Evolutionary conservation across 176 grass and related monocot species (phyloP).

Genomic region (Oryza punctata): DNA sequence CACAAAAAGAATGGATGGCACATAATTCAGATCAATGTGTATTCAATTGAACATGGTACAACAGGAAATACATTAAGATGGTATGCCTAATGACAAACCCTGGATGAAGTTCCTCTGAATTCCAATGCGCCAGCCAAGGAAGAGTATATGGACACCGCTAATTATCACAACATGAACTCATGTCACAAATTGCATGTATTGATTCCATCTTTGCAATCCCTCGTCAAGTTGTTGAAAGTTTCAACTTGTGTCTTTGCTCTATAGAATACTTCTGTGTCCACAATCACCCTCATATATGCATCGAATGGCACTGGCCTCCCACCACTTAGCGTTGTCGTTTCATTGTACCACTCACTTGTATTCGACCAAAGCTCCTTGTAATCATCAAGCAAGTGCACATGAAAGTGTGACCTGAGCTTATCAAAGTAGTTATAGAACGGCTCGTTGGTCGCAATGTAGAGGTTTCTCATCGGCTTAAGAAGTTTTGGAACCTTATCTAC

Average conservation of each 20-base stretch:
- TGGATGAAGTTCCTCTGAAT: slow-evolving; percentile 38
- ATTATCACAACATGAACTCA: slow-evolving; percentile 27
- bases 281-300: slow-evolving; percentile 87
- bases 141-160: slow-evolving; percentile 44
- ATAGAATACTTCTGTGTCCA: slow-evolving; percentile 89
- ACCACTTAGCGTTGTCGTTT: slow-evolving; percentile 60
- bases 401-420: slow-evolving; percentile 82
- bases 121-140: slow-evolving; percentile 24
- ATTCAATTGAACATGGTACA: slow-evolving; percentile 40
- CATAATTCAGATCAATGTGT: slow-evolving; percentile 32
- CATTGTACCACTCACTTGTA: slow-evolving; percentile 91
- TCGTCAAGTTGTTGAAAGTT: slow-evolving; percentile 95
- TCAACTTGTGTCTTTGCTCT: slow-evolving; percentile 74
- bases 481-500: slow-evolving; percentile 65
- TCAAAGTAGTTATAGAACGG: slow-evolving; percentile 92
- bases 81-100: slow-evolving; percentile 43
- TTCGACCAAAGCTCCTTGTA: slow-evolving; percentile 84
- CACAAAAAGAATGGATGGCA: slow-evolving; percentile 38
- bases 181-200: slow-evolving; percentile 79
- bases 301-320: slow-evolving; percentile 72
- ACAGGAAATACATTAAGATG: slow-evolving; percentile 36
- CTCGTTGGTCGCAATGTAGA: slow-evolving; percentile 92
- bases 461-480: slow-evolving; percentile 57
- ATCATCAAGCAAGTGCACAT: slow-evolving; percentile 95
- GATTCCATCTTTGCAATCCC: slow-evolving; percentile 96